Evolutionary conservation across 2,329 filamentous ascomycete genomes (phyloP), one percentile per base, ranked within the genome.

Genomic region (Penicillium polonicum): DNA sequence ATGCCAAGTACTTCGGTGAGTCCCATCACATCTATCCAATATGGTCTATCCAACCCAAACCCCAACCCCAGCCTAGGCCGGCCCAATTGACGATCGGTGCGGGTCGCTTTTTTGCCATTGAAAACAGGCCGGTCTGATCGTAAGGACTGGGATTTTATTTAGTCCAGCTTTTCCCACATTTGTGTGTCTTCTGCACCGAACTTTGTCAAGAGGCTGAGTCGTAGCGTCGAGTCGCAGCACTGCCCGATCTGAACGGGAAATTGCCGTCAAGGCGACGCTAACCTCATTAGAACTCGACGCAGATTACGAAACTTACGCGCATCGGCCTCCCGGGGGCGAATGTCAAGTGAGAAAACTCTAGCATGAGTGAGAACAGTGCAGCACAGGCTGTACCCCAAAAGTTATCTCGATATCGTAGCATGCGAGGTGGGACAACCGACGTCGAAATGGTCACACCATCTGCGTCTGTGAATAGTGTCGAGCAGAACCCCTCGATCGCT

Each of bases 401-500:
- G 12, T 29, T 55, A 25, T 54, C 49, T 23, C 41, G 43, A 35
- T 48, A 57, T 15, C 44, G 19, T 31, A 31, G 33, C 27, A 36
- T 33, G 31, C 55, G 44, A 55, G 36, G 52, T 35, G 27, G 25
- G 39, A 44, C 33, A 27, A 45, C 44, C 21, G 39, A 57, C 13
- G 19, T 46, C 33, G 27, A 46, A 19, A 59, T 56, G 57, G 12
- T 36, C 33, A 2, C 49, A 29, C 17, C 54, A n/a, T 35, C 53
- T 23, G 45, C 45, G 8, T 39, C 23, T 10, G 39, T 23, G n/a
- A 23, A 31, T 19, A 52, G 39, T 2, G 25, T 21, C 17, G 57
- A 67, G 21, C 45, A 51, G 39, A 67, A 67, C 13, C 64, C 67
- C n/a, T 66, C 67, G 21, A 65, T 73, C 38, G 64, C 68, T 25